Conservation (phyloP, 768 basidiomycete species). For the Hypsizygus marmoreus region DNA sequence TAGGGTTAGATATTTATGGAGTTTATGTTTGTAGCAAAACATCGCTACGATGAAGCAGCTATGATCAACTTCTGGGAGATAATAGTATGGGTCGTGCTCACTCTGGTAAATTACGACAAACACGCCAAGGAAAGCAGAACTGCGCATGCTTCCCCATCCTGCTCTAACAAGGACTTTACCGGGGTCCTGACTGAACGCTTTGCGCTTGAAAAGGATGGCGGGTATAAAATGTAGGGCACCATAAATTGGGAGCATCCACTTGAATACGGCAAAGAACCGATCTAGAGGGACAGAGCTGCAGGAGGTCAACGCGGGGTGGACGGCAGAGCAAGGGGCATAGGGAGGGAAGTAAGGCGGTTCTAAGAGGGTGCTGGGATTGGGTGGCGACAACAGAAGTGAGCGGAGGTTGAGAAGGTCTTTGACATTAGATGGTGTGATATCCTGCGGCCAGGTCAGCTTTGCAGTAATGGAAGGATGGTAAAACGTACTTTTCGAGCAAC, state of each 20-base stretch:
- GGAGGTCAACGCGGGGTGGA: constrained; percentile 72
- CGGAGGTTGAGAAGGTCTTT: constrained; percentile 48
- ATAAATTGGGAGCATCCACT: constrained; percentile 84
- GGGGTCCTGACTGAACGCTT: constrained; percentile 66
- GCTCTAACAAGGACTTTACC: constrained; percentile 64
- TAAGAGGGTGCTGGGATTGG: constrained; percentile 17
- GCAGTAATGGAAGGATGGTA: neutral
- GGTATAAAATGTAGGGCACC: constrained; percentile 91
- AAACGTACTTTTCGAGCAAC: constrained; percentile 48
- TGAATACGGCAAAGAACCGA: constrained; percentile 79
- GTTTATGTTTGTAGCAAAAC: constrained; percentile 67
- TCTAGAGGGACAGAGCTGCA: constrained; percentile 63
- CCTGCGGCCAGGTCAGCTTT: constrained; percentile 30
- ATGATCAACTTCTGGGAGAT: neutral
- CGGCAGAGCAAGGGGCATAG: constrained; percentile 66
- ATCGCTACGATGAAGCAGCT: constrained; percentile 39
- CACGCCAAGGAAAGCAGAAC: constrained; percentile 83
- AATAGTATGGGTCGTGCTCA: constrained; percentile 33
- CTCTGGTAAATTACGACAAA: constrained; percentile 85
- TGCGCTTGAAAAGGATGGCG: constrained; percentile 77
- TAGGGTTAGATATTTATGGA: constrained; percentile 50
- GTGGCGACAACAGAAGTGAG: constrained; percentile 34
- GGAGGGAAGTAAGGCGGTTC: constrained; percentile 43
- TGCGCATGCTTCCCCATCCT: constrained; percentile 72
- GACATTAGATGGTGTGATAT: constrained; percentile 55